Percentiles rank a stretch among this genome's conserved stretches.
phyloP scores from a whole-genome alignment of 345 rosid species.

The Eucalyptus rudis region DNA sequence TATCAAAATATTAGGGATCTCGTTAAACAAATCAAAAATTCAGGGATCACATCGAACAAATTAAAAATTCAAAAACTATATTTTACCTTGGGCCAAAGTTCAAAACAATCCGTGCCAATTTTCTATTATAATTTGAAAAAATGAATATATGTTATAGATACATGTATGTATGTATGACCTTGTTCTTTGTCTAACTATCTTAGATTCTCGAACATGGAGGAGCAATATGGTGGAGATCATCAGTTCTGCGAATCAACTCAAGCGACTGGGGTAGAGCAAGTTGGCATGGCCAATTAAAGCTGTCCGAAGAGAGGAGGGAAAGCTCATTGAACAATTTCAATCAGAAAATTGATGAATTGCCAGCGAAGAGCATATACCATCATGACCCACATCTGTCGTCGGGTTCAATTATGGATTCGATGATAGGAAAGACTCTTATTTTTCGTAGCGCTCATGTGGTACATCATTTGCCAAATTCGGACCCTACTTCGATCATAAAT shows the following conservation, averaged over 20 bases:
- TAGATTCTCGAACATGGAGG: background rate
- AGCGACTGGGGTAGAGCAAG: background rate
- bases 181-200: background rate
- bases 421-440: background rate
- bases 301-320: background rate
- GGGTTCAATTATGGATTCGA: background rate
- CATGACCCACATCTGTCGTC: background rate
- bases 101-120: too few species aligned
- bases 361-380: background rate
- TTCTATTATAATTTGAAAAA: background rate
- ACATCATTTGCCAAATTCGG: background rate
- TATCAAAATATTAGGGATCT: too few species aligned
- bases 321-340: background rate
- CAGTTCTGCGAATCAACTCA: background rate
- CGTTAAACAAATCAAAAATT: too few species aligned
- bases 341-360: background rate
- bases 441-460: background rate
- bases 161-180: background rate
- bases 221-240: background rate
- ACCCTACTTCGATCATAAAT: background rate
- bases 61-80: too few species aligned
- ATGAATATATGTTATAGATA: background rate
- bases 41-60: rapidly evolving
- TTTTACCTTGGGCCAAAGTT: background rate
- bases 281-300: background rate